Base-by-base conservation (phyloP, 2,329 filamentous ascomycete species). In the Arthrobotrys iridis region DNA sequence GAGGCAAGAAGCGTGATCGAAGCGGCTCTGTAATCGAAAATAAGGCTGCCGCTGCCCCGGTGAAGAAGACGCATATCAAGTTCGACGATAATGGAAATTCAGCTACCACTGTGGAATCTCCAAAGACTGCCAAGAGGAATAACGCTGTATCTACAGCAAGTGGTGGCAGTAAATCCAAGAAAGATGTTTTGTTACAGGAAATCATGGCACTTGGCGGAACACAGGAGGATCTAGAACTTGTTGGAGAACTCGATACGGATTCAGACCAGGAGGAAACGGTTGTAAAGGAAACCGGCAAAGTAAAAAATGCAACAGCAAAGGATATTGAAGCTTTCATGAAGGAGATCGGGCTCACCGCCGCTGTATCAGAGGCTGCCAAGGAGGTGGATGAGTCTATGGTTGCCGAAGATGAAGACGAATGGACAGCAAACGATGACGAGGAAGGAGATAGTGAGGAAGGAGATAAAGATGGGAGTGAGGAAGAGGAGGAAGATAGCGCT, bases 151-250 rank as follows among this genome's bases (percentile, higher is more conserved):
- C 48, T 6, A 24, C 26, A 24, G 4, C 46, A 4, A 24, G 10
- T 11, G 15, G n/a, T 4, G 33, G 43, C n/a, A 22, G 41, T 11
- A 66, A 74, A 58, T 65, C 72, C 5, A 76, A 65, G 22, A 80
- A 79, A 45, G 82, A 83, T 30, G 80, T 81, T 10, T 82, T 91
- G 3, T 82, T 91, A 5, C 85, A 87, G 66, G 89, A 91, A 79
- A 91, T 91, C 76, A 84, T 85, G 77, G 87, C 87, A 11, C 83
- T 91, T 1, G 89, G 88, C 2, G 89, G 89, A 11, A 88, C 89
- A 62, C 87, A 90, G 80, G 84, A 87, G 43, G 89, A 91, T 77
- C 80, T 89, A 45, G 86, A 87, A 35, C 84, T 91, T 33, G 85
- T 91, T 62, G 86, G 85, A 43, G 87, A 86, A 71, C 82, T 85